phyloP scores from a whole-genome alignment of 192 early-diverging fungal species.

The Diversispora epigaea region DNA sequence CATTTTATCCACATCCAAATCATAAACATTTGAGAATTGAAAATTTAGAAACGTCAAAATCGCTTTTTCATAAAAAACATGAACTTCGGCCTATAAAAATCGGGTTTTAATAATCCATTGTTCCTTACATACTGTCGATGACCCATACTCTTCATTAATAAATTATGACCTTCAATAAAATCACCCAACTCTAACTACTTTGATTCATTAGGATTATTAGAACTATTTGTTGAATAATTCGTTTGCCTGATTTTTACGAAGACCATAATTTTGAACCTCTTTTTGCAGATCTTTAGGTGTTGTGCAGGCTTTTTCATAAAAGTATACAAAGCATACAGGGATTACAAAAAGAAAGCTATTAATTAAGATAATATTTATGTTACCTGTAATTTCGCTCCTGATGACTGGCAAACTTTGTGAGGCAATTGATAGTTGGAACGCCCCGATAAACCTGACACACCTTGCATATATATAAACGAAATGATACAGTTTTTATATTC shows the following conservation, averaged over 20 bases:
- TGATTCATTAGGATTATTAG: neutral
- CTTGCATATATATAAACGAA: no score
- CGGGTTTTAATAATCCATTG: constrained; percentile 6
- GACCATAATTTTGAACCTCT: neutral
- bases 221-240: neutral
- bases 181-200: neutral
- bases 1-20: no score
- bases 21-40: no score
- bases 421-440: no score
- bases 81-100: neutral
- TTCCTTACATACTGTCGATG: neutral
- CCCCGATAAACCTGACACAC: no score
- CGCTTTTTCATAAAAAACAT: neutral
- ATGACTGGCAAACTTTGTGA: no score
- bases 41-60: neutral
- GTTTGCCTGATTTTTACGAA: neutral
- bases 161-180: constrained; percentile 3
- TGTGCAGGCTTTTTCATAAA: neutral
- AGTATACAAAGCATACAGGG: no score
- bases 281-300: neutral
- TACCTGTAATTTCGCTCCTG: no score
- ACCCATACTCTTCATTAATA: constrained; percentile 4
- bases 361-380: no score
- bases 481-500: no score
- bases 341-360: no score